These are phyloP conservation scores for Arabidopsis hybrid DNA, from an alignment of 441 rosid species.

Conservation along the genomic window DNA sequence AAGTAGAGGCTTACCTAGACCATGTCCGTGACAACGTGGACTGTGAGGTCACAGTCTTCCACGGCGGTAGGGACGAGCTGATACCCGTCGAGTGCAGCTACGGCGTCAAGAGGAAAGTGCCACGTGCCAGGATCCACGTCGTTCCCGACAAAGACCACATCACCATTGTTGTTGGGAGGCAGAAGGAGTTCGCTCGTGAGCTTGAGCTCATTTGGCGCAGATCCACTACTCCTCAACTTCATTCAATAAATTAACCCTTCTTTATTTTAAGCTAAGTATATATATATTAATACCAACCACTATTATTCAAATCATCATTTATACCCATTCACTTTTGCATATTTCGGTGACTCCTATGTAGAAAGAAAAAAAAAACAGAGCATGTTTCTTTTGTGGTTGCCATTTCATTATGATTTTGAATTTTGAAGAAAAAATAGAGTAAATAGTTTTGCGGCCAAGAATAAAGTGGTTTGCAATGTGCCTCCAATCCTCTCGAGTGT, in stretches of 20 bases:
- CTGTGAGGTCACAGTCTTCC: slow-evolving; percentile 76
- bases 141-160: slow-evolving; percentile 90
- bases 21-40: slow-evolving; percentile 60
- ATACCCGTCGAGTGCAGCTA: slow-evolving; percentile 90
- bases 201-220: slow-evolving; percentile 89
- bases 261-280: slow-evolving; percentile 29
- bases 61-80: slow-evolving; percentile 83
- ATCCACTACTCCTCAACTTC: slow-evolving; percentile 43
- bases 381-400: background rate
- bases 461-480: background rate
- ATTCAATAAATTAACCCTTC: slow-evolving; percentile 26
- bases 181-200: slow-evolving; percentile 81
- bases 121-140: slow-evolving; percentile 74
- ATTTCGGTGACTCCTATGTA: slow-evolving; percentile 4
- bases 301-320: slow-evolving; percentile 35
- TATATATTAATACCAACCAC: slow-evolving; percentile 34
- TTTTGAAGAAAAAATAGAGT: background rate
- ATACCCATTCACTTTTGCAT: slow-evolving; percentile 28
- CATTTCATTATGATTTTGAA: background rate
- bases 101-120: slow-evolving; percentile 65
- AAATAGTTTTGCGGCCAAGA: slow-evolving; percentile 1
- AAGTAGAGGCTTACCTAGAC: slow-evolving; percentile 78
- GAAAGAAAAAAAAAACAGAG: background rate
- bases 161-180: slow-evolving; percentile 91
- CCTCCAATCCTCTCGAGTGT: background rate